Evolutionary conservation across 1,284 basidiomycete species (phyloP).

Genomic region (Irpex sp.): DNA sequence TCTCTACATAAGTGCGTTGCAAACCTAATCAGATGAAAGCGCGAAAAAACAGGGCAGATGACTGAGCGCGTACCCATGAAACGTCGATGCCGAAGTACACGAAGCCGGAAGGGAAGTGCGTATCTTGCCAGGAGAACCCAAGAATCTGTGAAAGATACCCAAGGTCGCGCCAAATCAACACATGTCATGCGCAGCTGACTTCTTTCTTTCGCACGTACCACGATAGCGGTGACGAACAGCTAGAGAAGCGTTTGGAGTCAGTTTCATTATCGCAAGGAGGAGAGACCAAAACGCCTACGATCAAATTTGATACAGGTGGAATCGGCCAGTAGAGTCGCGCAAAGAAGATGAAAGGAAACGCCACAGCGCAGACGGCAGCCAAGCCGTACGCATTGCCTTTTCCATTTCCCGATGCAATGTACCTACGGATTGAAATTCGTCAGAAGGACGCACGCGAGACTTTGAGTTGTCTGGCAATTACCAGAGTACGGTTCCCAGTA

Average conservation of each 20-base stretch:
- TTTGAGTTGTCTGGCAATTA: slow-evolving; percentile 27
- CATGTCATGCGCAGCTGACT: neutral
- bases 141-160: slow-evolving; percentile 43
- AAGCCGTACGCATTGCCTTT: slow-evolving; percentile 73
- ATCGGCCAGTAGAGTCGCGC: slow-evolving; percentile 73
- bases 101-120: slow-evolving; percentile 42
- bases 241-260: neutral
- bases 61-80: slow-evolving; percentile 51
- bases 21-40: neutral
- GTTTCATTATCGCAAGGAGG: neutral
- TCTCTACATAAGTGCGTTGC: slow-evolving; percentile 32
- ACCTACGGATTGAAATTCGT: slow-evolving; percentile 39
- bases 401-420: slow-evolving; percentile 66
- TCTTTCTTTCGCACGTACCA: slow-evolving; percentile 40
- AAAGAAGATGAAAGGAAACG: slow-evolving; percentile 70
- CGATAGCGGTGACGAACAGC: slow-evolving; percentile 64
- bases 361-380: slow-evolving; percentile 65
- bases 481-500: slow-evolving; percentile 71
- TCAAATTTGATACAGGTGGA: slow-evolving; percentile 67
- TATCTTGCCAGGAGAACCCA: slow-evolving; percentile 72
- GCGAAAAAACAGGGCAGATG: neutral
- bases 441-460: neutral
- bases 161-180: neutral
- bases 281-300: slow-evolving; percentile 28
- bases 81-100: slow-evolving; percentile 58